Percentiles rank a stretch among this genome's conserved stretches.
These are phyloP conservation scores for Plasmodium reichenowi DNA, from an alignment of 169 alveolate species.

Conservation along the genomic window DNA sequence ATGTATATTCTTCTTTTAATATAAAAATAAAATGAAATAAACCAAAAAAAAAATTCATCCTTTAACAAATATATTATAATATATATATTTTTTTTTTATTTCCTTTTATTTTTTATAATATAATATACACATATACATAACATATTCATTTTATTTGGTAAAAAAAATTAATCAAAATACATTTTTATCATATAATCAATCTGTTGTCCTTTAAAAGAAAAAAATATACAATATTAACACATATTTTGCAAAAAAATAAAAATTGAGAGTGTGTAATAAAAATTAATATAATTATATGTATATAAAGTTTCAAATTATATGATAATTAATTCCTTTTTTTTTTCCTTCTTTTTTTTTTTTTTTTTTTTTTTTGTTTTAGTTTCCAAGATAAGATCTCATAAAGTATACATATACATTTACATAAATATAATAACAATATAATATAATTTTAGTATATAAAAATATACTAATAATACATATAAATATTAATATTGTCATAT, in stretches of 20 bases:
- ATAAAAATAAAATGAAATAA: no score
- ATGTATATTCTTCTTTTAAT: no score
- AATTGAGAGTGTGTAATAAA: background rate
- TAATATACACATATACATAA: no score
- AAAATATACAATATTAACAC: background rate
- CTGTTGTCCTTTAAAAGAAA: background rate
- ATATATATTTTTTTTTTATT: no score
- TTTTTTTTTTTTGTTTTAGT: background rate
- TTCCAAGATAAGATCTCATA: conserved; percentile 1
- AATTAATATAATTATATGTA: background rate
- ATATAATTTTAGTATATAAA: background rate
- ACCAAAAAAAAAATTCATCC: no score
- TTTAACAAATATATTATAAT: no score
- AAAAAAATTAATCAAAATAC: no score
- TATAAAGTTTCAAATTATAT: background rate
- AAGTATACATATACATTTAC: background rate
- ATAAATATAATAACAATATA: background rate
- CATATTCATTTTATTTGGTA: no score
- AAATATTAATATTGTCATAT: background rate
- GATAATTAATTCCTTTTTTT: no score
- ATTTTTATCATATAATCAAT: no score
- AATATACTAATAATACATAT: background rate
- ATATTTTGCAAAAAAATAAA: background rate
- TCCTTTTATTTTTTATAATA: no score
- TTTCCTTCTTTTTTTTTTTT: background rate